Evolutionary conservation across 371 early-diverging fungal genomes (phyloP).

Genomic region (Mucor racemosus): DNA sequence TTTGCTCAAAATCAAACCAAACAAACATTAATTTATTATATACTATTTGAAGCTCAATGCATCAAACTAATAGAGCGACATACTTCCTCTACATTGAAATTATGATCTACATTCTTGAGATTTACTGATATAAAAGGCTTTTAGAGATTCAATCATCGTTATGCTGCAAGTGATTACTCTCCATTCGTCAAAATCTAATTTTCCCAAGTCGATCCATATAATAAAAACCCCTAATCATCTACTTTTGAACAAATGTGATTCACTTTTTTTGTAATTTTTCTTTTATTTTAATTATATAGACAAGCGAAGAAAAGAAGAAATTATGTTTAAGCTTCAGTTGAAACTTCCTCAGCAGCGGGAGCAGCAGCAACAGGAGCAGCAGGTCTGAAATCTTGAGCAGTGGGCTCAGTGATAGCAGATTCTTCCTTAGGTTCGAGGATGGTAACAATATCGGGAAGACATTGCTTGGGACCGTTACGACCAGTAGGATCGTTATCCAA

Average conservation of each 20-base stretch:
- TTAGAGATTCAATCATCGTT: too few species aligned
- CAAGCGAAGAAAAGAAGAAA: conserved; percentile 2
- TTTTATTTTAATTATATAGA: conserved; percentile 15
- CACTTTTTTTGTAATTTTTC: background rate
- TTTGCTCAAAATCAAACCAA: too few species aligned
- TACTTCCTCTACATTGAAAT: too few species aligned
- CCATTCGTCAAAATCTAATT: too few species aligned
- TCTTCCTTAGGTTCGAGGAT: conserved; percentile 95
- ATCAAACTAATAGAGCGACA: too few species aligned
- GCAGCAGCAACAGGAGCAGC: conserved; percentile 53
- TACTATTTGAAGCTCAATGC: too few species aligned
- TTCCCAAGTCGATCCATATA: too few species aligned
- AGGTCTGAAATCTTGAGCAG: conserved; percentile 74
- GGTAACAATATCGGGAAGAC: conserved; percentile 97
- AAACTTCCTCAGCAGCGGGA: conserved; percentile 17
- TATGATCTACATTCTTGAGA: too few species aligned
- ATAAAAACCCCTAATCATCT: background rate
- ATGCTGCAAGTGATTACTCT: too few species aligned
- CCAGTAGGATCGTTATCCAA: conserved; percentile 97
- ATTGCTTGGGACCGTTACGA: conserved; percentile 94
- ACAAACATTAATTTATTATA: too few species aligned
- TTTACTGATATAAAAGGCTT: too few species aligned
- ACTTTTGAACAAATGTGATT: background rate
- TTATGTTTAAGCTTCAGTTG: conserved; percentile 17
- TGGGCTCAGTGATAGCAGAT: conserved; percentile 76